Percentiles rank a stretch among this genome's conserved stretches.
These are phyloP conservation scores for Candida manassasensis DNA, from an alignment of 805 yeast genomes.

Conservation along the genomic window DNA sequence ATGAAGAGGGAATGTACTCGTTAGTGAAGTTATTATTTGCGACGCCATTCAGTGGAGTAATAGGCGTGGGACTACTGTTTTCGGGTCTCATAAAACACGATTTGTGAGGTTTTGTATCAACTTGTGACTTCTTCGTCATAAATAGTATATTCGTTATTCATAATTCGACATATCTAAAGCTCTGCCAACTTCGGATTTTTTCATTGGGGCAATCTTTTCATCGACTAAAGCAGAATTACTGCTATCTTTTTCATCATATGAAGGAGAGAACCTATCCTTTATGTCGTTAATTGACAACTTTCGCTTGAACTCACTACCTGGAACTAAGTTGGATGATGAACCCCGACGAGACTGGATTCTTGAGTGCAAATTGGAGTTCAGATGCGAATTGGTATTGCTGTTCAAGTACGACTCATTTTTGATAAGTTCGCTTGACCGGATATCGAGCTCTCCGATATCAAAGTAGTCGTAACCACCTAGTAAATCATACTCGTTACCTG, in stretches of 20 bases:
- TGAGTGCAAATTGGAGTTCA: slow-evolving; percentile 21
- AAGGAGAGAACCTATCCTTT: slow-evolving; percentile 27
- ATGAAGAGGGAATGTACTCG: no score
- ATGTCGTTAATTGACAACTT: slow-evolving; percentile 36
- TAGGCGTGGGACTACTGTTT: no score
- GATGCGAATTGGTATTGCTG: slow-evolving; percentile 15
- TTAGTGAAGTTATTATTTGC: no score
- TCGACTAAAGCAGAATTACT: neutral
- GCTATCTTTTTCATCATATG: slow-evolving; percentile 3
- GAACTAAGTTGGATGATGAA: slow-evolving; percentile 10
- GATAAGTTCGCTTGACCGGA: slow-evolving; percentile 41
- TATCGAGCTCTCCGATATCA: slow-evolving; percentile 63
- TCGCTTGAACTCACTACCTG: slow-evolving; percentile 25
- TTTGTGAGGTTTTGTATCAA: no score
- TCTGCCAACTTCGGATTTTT: slow-evolving; percentile 9
- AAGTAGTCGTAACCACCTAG: slow-evolving; percentile 88
- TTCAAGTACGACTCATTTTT: slow-evolving; percentile 28
- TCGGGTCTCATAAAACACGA: no score
- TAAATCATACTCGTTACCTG: slow-evolving; percentile 25
- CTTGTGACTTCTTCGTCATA: no score
- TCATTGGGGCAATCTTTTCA: neutral
- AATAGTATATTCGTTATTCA: no score
- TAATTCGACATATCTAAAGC: slow-evolving; percentile 9
- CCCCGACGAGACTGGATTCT: slow-evolving; percentile 29
- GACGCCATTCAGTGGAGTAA: no score